Evolutionary conservation across 352 stramenopile species (phyloP), one percentile per base, ranked within the genome.

Genomic region (Lagenidium giganteum): DNA sequence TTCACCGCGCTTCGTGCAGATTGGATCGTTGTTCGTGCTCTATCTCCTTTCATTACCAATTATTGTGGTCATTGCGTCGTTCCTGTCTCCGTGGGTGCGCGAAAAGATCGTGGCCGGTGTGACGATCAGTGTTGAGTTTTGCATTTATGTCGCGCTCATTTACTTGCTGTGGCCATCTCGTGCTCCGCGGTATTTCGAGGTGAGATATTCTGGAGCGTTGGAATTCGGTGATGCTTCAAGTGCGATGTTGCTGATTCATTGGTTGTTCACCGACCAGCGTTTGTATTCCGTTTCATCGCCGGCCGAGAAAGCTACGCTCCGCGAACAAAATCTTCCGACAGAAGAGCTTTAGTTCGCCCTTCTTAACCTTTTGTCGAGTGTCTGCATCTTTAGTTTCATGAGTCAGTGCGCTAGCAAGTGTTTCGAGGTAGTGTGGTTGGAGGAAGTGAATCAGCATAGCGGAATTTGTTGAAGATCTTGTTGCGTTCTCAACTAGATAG

Each of bases 41-140:
- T 91, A 85, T 65, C 83, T 91, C 23, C 48, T 83, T 30, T 51
- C 78, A 8, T 56, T 91, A 24, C 78, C 78, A 5, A 61, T 86
- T 27, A 83, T 83, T 33, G 78, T 88, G 28, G 46, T 85, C 2
- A 47, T 87, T 21, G 75, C 78, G 7, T 86, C 75, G 11, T 71
- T 91, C 37, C 51, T 91, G 42, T 88, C 75, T 22, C 73, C 78
- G 11, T 91, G 75, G 73, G 78, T 91, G 14, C 75, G 73, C 4
- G 75, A 88, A 51, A 87, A 87, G 47, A 81, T 76, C 11, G 78
- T 91, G 23, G 69, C 63, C 3, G 61, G 57, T 16, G 67, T 87
- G 18, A 71, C 73, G 9, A 64, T 68, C 2, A 62, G 51, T 8
- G 54, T 84, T 20, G 70, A 91, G 25, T 44, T 75, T 30, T 47